Evolutionary conservation across 2,329 filamentous ascomycete species (phyloP), one percentile per base, ranked within the genome.

Genomic region (Colletotrichum truncatum): DNA sequence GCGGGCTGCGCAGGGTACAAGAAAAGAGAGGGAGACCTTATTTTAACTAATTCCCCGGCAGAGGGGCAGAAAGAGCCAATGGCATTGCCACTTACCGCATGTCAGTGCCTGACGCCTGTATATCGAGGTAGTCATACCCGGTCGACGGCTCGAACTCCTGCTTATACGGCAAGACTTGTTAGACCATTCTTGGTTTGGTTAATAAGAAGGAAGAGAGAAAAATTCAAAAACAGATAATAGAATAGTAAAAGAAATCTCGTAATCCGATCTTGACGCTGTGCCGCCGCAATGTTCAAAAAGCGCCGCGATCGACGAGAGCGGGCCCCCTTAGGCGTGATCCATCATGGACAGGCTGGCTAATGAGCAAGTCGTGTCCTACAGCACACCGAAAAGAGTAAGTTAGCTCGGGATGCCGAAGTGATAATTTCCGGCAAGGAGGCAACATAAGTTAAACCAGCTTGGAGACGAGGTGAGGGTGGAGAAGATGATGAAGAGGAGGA

Each of bases 111-210:
- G 81, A 79, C 54, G 81, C 76, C 58, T 80, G 81, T 71, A 86
- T 80, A 57, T 85, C 83, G 73, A 86, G 80, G 73, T 85, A 87
- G 71, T 85, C 84, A 74, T 87, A 78, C 75, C 82, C 83, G 71
- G 84, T 80, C 76, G 85, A 83, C 75, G 83, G 80, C 76, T 85
- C 82, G 78, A 85, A 87, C 73, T 86, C 85, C 83, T 87, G 80
- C 75, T 80, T 71, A 69, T 75, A 67, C 67, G 68, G 53, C 59
- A 58, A 61, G n/a, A 69, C 41, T 52, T 46, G 71, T 75, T 70
- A 76, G 72, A 69, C 66, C 59, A 55, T 36, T 61, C 34, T 61
- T 43, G 25, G n/a, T n/a, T n/a, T n/a, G n/a, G n/a, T n/a, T n/a
- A n/a, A n/a, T n/a, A n/a, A n/a, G n/a, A n/a, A n/a, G n/a, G n/a